Base-by-base conservation (phyloP, 352 stramenopile genomes). In the Plasmopara halstedii region DNA sequence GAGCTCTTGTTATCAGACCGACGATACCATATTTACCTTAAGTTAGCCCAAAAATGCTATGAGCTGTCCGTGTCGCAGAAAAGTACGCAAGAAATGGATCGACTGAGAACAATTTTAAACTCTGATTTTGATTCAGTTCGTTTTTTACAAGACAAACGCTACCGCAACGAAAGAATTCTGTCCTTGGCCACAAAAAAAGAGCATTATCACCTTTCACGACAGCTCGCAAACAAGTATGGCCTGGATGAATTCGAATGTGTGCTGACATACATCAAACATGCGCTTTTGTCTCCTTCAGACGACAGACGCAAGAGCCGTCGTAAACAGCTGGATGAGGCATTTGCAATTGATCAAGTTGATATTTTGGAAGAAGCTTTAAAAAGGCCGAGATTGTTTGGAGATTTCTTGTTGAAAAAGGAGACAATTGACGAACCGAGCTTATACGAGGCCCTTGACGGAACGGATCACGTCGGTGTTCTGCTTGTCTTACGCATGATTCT, bases 401-500 rank as follows among this genome's bases (percentile, higher is more conserved):
- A 72, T 20, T 85, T 88, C 26, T 44, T 90, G 22, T 45, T 90
- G 14, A 59, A 40, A 35, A 39, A 34, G 10, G 37, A 33, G 1
- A 39, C 25, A 2, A 25, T 32, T 17, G 52, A 40, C 25, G 50
- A 48, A 11, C 42, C 34, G 13, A 70, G 62, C 7, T 41, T 90
- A 7, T 90, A 83, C 42, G 76, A 85, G 9, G 42, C 37, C 5
- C 59, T 90, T 1, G 49, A 69, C 32, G 79, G 79, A 8, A 76
- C 59, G 0, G 79, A 90, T 42, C 79, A 90, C 39, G 71, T 90
- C 27, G 79, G 72, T 0, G 58, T 87, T 15, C 63, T 90, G 11
- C 49, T 90, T 6, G 60, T 85, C 13, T 54, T 88, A 15, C 63
- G 79, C 3, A 87, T 86, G 72, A 52, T 85, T 15, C 46, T 90